These are phyloP conservation scores for Zygnema circumcarinatum DNA, from an alignment of 139 green algal species.

Conservation along the genomic window DNA sequence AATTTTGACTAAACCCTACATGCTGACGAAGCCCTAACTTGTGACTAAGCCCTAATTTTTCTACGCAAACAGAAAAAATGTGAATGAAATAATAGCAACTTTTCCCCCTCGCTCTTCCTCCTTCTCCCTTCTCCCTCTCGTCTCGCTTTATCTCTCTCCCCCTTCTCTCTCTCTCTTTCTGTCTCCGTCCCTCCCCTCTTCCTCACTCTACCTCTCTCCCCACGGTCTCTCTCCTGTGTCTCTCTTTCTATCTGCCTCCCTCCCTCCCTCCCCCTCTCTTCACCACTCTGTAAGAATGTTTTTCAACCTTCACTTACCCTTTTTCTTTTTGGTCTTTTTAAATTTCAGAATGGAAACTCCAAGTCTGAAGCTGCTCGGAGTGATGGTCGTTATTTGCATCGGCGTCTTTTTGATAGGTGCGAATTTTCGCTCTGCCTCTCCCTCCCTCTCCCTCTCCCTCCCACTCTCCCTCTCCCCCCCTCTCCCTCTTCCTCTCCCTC, in stretches of 20 bases:
- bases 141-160: too few relatives aligned
- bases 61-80: too few relatives aligned
- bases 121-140: too few relatives aligned
- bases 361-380: slow-evolving; percentile 68
- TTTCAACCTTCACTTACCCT: not conserved
- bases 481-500: not conserved
- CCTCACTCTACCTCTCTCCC: not conserved
- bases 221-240: not conserved
- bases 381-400: slow-evolving; percentile 82
- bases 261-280: not conserved
- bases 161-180: not conserved
- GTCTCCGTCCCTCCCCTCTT: not conserved
- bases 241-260: not conserved
- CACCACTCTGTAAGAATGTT: not conserved
- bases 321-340: not conserved
- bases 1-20: too few relatives aligned
- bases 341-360: slow-evolving; percentile 49
- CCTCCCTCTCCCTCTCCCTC: not conserved
- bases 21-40: too few relatives aligned
- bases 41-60: too few relatives aligned
- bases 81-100: too few relatives aligned
- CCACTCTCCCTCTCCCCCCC: not conserved
- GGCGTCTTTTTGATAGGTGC: slow-evolving; percentile 82
- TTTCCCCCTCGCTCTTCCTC: too few relatives aligned
- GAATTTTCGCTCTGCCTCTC: too few relatives aligned